Percentiles rank a stretch among this genome's conserved stretches.
These are phyloP conservation scores for Magnusiomyces clavatus DNA, from an alignment of 1,139 yeast species.

Conservation along the genomic window DNA sequence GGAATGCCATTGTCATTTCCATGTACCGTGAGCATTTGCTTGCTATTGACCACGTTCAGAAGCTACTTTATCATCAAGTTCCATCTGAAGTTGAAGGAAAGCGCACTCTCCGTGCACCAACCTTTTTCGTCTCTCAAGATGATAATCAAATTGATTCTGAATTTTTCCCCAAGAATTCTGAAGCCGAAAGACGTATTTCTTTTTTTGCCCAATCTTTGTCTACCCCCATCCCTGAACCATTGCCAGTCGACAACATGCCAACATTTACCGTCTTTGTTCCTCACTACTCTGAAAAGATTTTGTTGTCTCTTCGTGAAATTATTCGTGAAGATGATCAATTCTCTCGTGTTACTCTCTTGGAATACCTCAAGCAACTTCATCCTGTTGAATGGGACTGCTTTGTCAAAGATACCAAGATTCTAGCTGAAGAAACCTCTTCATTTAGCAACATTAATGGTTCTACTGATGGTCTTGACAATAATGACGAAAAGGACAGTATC, in stretches of 20 bases:
- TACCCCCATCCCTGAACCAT: constrained; percentile 96
- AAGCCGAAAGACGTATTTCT: constrained; percentile 98
- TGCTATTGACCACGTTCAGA: constrained; percentile 97
- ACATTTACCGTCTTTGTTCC: constrained; percentile 97
- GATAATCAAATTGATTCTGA: constrained; percentile 92
- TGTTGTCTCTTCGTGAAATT: constrained; percentile 89
- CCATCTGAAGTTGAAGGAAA: constrained; percentile 92
- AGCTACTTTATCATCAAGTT: constrained; percentile 92
- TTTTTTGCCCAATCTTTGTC: constrained; percentile 98
- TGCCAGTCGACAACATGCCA: constrained; percentile 99
- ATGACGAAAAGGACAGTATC: constrained; percentile 52
- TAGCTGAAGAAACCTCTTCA: constrained; percentile 71
- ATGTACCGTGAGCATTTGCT: constrained; percentile 97
- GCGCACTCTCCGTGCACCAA: constrained; percentile 97
- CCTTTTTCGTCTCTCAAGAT: constrained; percentile 96
- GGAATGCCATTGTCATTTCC: constrained; percentile 97
- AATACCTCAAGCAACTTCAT: constrained; percentile 93
- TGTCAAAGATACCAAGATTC: constrained; percentile 94
- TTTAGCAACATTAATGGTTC: constrained; percentile 20
- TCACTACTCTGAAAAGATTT: constrained; percentile 94
- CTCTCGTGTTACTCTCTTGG: constrained; percentile 92
- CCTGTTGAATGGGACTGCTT: constrained; percentile 99
- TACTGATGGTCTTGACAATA: constrained; percentile 41
- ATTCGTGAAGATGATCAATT: constrained; percentile 98
- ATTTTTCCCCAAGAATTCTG: constrained; percentile 93